Percentiles rank a stretch among this genome's conserved stretches.
Evolutionary conservation across 73 alveolate genomes (phyloP).

Genomic region (Halteria grandinella): DNA sequence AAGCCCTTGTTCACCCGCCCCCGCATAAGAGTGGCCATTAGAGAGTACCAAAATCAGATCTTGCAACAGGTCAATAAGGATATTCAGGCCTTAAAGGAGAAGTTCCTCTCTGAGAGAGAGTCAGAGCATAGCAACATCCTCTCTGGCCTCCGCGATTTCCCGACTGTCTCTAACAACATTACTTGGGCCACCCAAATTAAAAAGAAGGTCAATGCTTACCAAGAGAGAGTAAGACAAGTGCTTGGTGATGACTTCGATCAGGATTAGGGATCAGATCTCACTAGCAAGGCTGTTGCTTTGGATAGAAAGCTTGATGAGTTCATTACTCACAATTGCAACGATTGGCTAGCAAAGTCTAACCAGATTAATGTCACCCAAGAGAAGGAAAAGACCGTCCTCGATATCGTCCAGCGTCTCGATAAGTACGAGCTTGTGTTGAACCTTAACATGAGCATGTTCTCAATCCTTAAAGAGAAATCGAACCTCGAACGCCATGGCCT

Average conservation of each 20-base stretch:
- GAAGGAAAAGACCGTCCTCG: slow-evolving; percentile 63
- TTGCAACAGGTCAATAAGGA: slow-evolving; percentile 83
- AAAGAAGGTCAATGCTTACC: slow-evolving; percentile 76
- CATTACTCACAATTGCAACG: slow-evolving; percentile 53
- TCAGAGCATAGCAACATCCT: slow-evolving; percentile 82
- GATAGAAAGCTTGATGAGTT: slow-evolving; percentile 67
- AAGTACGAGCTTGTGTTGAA: slow-evolving; percentile 88
- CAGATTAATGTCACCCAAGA: slow-evolving; percentile 52
- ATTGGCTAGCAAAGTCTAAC: slow-evolving; percentile 69
- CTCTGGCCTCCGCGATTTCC: slow-evolving; percentile 88
- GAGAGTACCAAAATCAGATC: slow-evolving; percentile 95
- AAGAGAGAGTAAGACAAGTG: slow-evolving; percentile 78
- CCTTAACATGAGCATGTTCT: slow-evolving; percentile 90
- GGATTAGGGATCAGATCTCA: slow-evolving; percentile 88
- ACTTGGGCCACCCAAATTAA: slow-evolving; percentile 93
- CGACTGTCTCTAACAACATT: slow-evolving; percentile 87
- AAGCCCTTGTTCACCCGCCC: slow-evolving; percentile 92
- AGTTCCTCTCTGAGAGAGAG: slow-evolving; percentile 76
- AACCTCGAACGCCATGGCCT: slow-evolving; percentile 60
- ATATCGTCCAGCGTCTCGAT: slow-evolving; percentile 72
- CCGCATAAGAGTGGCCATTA: slow-evolving; percentile 92
- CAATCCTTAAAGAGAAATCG: slow-evolving; percentile 88
- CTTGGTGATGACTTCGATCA: slow-evolving; percentile 95
- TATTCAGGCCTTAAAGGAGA: slow-evolving; percentile 81
- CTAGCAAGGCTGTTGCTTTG: slow-evolving; percentile 90